Evolutionary conservation across 78 protist species (phyloP).

Genomic region (Diacronema lutheri): DNA sequence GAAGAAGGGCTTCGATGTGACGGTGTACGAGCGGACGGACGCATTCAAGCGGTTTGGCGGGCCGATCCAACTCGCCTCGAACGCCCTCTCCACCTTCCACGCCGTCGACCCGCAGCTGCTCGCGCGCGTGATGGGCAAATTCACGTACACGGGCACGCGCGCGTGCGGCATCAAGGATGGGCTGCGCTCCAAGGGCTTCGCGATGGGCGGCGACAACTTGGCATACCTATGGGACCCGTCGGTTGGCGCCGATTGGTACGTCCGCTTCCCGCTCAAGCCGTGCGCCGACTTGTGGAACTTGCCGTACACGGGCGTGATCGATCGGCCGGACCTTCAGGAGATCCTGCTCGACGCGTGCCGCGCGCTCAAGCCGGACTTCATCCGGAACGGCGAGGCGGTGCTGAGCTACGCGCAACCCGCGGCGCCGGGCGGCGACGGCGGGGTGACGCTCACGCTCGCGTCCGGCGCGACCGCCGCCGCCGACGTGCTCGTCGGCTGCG

Average conservation of each 20-base stretch:
- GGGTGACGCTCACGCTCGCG: neutral
- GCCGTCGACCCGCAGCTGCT: slow-evolving; percentile 4
- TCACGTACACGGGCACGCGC: slow-evolving; percentile 35
- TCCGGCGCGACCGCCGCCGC: neutral
- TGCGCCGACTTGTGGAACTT: slow-evolving; percentile 12
- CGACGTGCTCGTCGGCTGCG: slow-evolving; percentile 24
- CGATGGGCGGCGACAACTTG: too few species aligned
- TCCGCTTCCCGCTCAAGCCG: neutral
- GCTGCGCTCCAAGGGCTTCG: neutral
- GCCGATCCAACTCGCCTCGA: slow-evolving; percentile 19
- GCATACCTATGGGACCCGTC: neutral
- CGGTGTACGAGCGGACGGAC: slow-evolving; percentile 16
- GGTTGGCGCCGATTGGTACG: slow-evolving; percentile 2
- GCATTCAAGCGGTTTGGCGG: slow-evolving; percentile 14
- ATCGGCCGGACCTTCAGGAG: slow-evolving; percentile 31
- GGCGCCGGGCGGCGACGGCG: neutral
- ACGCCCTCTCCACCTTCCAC: slow-evolving; percentile 21
- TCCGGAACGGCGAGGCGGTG: neutral
- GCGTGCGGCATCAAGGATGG: slow-evolving; percentile 29
- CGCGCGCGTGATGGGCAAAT: neutral
- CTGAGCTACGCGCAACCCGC: neutral
- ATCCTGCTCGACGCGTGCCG: slow-evolving; percentile 10
- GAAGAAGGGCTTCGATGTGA: slow-evolving; percentile 11
- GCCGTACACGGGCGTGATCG: slow-evolving; percentile 37
- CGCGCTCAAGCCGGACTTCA: neutral